These are phyloP conservation scores for Rhytidiadelphus loreus DNA, from an alignment of 225 moss, liverwort and hornwort genomes.

Conservation along the genomic window DNA sequence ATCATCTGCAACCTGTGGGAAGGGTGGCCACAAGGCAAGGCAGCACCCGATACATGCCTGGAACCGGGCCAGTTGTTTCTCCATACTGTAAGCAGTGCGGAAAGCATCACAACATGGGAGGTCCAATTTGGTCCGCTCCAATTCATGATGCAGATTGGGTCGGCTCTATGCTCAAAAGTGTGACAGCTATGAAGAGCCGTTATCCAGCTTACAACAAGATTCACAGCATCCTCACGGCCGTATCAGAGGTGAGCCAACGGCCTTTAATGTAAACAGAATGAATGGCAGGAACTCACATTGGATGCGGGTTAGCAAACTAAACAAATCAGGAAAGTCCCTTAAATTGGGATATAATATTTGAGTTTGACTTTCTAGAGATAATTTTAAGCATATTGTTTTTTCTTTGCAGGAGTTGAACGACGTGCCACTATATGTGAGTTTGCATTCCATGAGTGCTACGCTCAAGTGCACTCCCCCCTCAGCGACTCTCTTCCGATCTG, in stretches of 20 bases:
- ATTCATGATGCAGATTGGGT: conserved; percentile 85
- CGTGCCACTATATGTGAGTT: conserved; percentile 74
- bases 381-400: background rate
- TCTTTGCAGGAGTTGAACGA: conserved; percentile 73
- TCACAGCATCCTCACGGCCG: conserved; percentile 92
- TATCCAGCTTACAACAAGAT: conserved; percentile 94
- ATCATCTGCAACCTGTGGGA: conserved; percentile 68
- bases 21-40: conserved; percentile 67
- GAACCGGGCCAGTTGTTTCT: conserved; percentile 72
- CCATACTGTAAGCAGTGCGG: conserved; percentile 93
- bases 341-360: background rate
- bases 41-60: conserved; percentile 88
- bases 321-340: background rate
- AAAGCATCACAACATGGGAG: conserved; percentile 97
- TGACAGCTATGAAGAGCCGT: conserved; percentile 43
- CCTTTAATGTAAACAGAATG: background rate
- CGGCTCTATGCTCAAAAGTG: conserved; percentile 42
- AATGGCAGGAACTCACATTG: background rate
- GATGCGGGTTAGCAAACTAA: background rate
- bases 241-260: conserved; percentile 61
- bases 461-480: conserved; percentile 97
- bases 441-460: conserved; percentile 90
- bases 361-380: background rate
- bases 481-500: conserved; percentile 84
- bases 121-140: conserved; percentile 94